phyloP scores from a whole-genome alignment of 1,139 yeast genomes.

The Wickerhamomyces sp. region DNA sequence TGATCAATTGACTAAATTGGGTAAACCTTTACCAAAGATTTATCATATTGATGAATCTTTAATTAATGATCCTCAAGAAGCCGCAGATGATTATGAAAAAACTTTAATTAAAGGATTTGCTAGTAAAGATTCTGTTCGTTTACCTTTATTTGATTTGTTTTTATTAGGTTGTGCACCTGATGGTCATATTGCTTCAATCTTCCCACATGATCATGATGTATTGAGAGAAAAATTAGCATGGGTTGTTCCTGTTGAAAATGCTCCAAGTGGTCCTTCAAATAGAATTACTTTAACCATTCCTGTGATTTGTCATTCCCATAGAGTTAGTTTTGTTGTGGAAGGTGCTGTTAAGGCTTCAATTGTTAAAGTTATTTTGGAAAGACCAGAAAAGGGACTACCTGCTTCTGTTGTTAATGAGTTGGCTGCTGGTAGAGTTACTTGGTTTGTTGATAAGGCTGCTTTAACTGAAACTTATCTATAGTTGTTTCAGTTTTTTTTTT shows the following conservation, averaged over 20 bases:
- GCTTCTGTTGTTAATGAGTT: constrained; percentile 92
- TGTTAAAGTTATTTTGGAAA: constrained; percentile 87
- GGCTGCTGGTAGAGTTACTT: constrained; percentile 92
- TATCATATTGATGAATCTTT: constrained; percentile 78
- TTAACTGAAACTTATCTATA: constrained; percentile 55
- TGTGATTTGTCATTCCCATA: constrained; percentile 88
- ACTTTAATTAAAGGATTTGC: constrained; percentile 84
- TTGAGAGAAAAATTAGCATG: constrained; percentile 90
- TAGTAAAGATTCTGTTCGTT: constrained; percentile 90
- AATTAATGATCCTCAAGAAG: constrained; percentile 83
- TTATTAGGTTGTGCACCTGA: constrained; percentile 97
- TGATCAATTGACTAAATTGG: constrained; percentile 34
- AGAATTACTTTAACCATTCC: constrained; percentile 93
- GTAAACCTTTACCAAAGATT: constrained; percentile 51
- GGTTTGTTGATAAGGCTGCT: constrained; percentile 98
- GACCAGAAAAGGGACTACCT: constrained; percentile 96
- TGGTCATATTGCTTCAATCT: constrained; percentile 93
- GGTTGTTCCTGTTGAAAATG: constrained; percentile 91
- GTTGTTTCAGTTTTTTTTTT: too few species aligned
- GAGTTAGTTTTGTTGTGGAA: constrained; percentile 92
- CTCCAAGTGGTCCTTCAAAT: constrained; percentile 84
- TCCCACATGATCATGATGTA: constrained; percentile 81
- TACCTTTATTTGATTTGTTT: constrained; percentile 89
- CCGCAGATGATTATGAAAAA: constrained; percentile 91
- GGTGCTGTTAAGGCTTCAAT: constrained; percentile 95